Percentiles rank a stretch among this genome's conserved stretches.
Conservation (phyloP, 23 red algal genomes). For the Gracilaria vermiculophylla region DNA sequence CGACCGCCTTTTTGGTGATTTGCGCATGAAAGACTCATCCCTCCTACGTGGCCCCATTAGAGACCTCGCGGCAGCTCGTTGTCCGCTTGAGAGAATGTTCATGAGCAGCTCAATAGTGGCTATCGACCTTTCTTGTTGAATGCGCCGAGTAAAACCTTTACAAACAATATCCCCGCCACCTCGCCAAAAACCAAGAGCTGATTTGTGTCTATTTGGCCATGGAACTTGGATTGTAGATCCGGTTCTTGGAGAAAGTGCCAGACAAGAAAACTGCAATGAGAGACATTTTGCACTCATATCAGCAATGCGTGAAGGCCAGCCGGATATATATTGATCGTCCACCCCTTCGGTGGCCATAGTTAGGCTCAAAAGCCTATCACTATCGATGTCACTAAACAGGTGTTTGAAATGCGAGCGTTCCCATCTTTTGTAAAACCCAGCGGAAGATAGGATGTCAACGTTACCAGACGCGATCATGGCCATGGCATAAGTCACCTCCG, state of each 20-base stretch:
- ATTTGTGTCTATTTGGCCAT: constrained; percentile 40
- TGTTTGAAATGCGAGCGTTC: constrained; percentile 31
- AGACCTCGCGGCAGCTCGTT: constrained; percentile 57
- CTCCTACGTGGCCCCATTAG: constrained; percentile 31
- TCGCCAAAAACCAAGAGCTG: constrained; percentile 33
- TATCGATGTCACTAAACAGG: constrained; percentile 6
- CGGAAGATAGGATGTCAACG: background rate
- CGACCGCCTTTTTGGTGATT: background rate
- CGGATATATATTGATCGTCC: background rate
- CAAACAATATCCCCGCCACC: constrained; percentile 47
- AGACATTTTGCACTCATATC: constrained; percentile 68
- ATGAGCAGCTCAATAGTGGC: constrained; percentile 36
- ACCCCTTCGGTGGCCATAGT: background rate
- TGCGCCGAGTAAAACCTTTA: constrained; percentile 25
- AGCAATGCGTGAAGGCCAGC: constrained; percentile 30
- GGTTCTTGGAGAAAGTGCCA: constrained; percentile 7
- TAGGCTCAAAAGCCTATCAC: constrained; percentile 2
- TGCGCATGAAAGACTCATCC: background rate
- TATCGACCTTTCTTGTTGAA: constrained; percentile 18
- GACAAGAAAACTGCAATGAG: constrained; percentile 36
- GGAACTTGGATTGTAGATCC: constrained; percentile 55
- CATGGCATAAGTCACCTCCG: constrained; percentile 43
- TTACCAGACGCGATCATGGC: constrained; percentile 44
- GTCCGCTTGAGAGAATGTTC: constrained; percentile 45
- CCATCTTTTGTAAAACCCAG: constrained; percentile 22